Evolutionary conservation across 345 rosid genomes (phyloP).

Genomic region (Murraya koenigii): DNA sequence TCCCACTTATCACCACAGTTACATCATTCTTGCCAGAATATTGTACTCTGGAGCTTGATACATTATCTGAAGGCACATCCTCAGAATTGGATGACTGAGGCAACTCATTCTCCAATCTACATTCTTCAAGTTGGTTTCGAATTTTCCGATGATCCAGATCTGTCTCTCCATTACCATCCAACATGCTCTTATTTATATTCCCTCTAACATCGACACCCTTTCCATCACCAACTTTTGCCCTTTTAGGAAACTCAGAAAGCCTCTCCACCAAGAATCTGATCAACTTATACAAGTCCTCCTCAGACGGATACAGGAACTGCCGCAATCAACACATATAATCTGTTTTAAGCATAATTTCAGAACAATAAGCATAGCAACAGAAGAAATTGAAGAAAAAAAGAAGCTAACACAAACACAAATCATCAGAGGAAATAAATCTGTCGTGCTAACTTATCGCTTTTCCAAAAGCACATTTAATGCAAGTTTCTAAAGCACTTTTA

Average conservation of each 20-base stretch:
- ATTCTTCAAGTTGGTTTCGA: slow-evolving; percentile 41
- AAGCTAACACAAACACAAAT: neutral
- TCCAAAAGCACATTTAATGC: neutral
- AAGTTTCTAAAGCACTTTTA: neutral
- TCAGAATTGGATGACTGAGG: slow-evolving; percentile 24
- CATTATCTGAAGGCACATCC: slow-evolving; percentile 18
- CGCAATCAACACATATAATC: slow-evolving; percentile 67
- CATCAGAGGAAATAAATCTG: neutral
- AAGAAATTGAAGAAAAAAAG: slow-evolving; percentile 1
- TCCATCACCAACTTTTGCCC: slow-evolving; percentile 24
- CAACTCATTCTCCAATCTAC: slow-evolving; percentile 32
- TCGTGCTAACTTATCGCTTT: neutral
- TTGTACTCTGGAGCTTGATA: slow-evolving; percentile 14
- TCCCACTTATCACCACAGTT: neutral
- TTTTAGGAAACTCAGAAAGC: slow-evolving; percentile 44
- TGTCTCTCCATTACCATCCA: slow-evolving; percentile 28
- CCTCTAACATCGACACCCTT: slow-evolving; percentile 23
- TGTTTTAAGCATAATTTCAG: slow-evolving; percentile 56
- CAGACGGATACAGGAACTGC: slow-evolving; percentile 84
- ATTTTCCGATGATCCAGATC: slow-evolving; percentile 45
- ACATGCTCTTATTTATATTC: slow-evolving; percentile 18
- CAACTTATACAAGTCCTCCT: slow-evolving; percentile 63
- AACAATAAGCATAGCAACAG: slow-evolving; percentile 43
- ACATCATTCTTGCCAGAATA: slow-evolving; percentile 11
- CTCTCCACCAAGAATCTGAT: slow-evolving; percentile 69